Percentiles rank a stretch among this genome's conserved stretches.
These are phyloP conservation scores for Tulasnella sp. DNA, from an alignment of 768 basidiomycete species.

Conservation along the genomic window DNA sequence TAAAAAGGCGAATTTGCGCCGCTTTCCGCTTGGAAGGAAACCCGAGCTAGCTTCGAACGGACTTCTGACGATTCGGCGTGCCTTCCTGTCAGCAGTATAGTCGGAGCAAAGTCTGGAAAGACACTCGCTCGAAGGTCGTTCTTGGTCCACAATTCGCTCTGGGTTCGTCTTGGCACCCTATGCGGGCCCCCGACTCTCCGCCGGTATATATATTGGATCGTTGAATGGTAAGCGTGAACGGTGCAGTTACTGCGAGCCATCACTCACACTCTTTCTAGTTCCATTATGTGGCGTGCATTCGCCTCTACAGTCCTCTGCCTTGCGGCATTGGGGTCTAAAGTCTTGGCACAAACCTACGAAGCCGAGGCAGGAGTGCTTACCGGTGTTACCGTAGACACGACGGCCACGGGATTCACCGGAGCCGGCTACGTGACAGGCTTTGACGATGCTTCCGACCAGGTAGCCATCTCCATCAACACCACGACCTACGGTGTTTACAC, in stretches of 20 bases:
- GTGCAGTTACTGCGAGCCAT: not conserved
- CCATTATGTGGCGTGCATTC: not conserved
- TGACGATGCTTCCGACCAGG: slow-evolving; percentile 1
- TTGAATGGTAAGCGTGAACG: not conserved
- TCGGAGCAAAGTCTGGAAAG: not conserved
- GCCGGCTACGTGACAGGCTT: slow-evolving; percentile 16
- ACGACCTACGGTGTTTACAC: not conserved
- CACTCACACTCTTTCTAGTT: not conserved
- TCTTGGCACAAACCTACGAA: slow-evolving; percentile 12
- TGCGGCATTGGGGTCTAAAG: not conserved
- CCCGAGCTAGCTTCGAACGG: not conserved
- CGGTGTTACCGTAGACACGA: slow-evolving; percentile 12
- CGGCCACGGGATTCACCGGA: slow-evolving; percentile 10
- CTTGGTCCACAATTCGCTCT: not conserved
- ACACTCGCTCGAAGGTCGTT: not conserved
- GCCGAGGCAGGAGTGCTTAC: slow-evolving; percentile 17
- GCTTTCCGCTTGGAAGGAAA: not conserved
- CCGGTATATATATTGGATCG: not conserved
- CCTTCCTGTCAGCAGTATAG: not conserved
- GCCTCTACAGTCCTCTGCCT: not conserved
- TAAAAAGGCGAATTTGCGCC: not conserved
- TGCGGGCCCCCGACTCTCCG: not conserved
- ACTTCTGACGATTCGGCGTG: not conserved
- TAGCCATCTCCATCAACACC: not conserved
- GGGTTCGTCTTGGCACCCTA: not conserved